These are phyloP conservation scores for Apiotrichum brassicae DNA, from an alignment of 1,284 basidiomycete genomes.

Conservation along the genomic window DNA sequence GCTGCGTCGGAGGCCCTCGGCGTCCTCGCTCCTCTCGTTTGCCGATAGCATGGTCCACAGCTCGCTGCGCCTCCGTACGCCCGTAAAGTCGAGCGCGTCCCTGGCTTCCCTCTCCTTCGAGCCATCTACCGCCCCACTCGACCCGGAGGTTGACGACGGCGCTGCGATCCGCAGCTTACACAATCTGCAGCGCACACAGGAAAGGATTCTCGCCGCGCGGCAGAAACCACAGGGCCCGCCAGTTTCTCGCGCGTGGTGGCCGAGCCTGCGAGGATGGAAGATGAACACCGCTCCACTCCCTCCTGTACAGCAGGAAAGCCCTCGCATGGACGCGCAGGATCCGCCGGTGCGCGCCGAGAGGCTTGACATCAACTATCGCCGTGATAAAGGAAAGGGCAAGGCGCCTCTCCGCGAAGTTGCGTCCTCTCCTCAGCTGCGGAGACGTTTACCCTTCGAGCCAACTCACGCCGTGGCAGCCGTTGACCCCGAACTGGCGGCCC, in stretches of 20 bases:
- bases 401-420: constrained; percentile 22
- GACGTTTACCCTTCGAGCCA: constrained; percentile 26
- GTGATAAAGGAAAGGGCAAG: background rate
- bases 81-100: constrained; percentile 25
- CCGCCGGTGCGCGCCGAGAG: too few species aligned
- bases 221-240: background rate
- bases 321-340: background rate
- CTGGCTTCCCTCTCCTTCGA: constrained; percentile 12
- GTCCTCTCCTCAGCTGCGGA: constrained; percentile 22
- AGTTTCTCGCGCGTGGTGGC: constrained; percentile 6
- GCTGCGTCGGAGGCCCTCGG: constrained; percentile 11
- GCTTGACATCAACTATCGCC: too few species aligned
- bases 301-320: background rate
- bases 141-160: background rate
- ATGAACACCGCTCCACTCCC: constrained; percentile 2
- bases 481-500: constrained; percentile 36
- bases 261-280: constrained; percentile 13
- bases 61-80: constrained; percentile 11
- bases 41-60: constrained; percentile 10
- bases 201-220: background rate
- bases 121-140: background rate
- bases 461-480: constrained; percentile 25
- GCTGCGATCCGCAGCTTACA: constrained; percentile 1
- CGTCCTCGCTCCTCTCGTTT: constrained; percentile 11
- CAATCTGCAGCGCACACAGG: constrained; percentile 9